Base-by-base conservation (phyloP, 1,139 yeast species). In the Pichia sp. region DNA sequence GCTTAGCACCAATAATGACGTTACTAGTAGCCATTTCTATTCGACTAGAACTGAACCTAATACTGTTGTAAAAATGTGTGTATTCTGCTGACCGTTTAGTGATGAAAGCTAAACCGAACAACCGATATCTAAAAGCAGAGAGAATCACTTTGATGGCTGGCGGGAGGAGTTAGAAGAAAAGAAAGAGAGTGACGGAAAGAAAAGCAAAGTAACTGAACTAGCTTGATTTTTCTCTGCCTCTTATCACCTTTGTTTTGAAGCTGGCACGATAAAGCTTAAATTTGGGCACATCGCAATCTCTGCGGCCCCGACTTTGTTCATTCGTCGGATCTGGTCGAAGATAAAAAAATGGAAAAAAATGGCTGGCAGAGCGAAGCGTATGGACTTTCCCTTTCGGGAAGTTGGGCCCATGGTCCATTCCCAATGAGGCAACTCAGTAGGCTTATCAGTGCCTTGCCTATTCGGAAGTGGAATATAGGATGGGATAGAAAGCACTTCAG, bases 311-410 rank as follows among this genome's bases (percentile, higher is more conserved):
- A 26, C 29, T 26, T 26, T n/a, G n/a, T 38, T 16, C 6, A 38
- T 38, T 38, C 41, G 16, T n/a, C 41, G 19, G 29, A 26, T 26
- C 29, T 5, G n/a, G 5, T 13, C 41, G 41, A 38, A 38, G 41
- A 38, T 38, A 38, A 46, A 32, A 46, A 30, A 44, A 32, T 6
- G n/a, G 13, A 32, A n/a, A 31, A 16, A 47, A 47, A 45, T 29
- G 29, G 19, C 19, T 30, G 5, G 23, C 32, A 45, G 13, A 26
- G 16, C 23, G 34, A 4, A 19, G 45, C 50, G 53, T 34, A 23
- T 46, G 13, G 47, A 47, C 42, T 26, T 46, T 46, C 45, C 54
- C 44, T 10, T 7, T 38, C 36, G 13, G 47, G 52, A n/a, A 31
- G 23, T 8, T 10, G 30, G 7, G 36, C 40, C 29, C 30, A 8